phyloP scores from a whole-genome alignment of 331 rosid genomes.

The Stylosanthes scabra region DNA sequence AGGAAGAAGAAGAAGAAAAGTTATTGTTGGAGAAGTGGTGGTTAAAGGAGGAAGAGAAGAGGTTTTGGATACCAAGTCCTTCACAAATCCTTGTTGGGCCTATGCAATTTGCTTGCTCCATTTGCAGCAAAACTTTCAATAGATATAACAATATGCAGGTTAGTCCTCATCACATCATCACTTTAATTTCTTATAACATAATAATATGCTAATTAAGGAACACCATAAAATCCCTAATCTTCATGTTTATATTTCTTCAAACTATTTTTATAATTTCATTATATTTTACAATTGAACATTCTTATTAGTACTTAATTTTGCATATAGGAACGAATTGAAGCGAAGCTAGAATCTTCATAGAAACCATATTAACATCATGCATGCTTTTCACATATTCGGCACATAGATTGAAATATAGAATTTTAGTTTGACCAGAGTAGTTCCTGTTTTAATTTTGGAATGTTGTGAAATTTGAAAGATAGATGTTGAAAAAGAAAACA shows the following conservation, averaged over 20 bases:
- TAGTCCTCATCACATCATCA: no score
- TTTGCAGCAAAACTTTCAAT: conserved; percentile 92
- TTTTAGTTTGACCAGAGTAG: background rate
- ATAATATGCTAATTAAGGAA: no score
- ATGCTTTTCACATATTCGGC: conserved; percentile 18
- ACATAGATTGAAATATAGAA: background rate
- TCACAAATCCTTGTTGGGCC: conserved; percentile 97
- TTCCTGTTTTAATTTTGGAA: background rate
- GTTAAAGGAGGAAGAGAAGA: conserved; percentile 46
- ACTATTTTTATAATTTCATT: no score
- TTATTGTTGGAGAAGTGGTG: conserved; percentile 47
- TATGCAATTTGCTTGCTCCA: conserved; percentile 94
- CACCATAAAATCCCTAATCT: no score
- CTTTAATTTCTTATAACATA: no score
- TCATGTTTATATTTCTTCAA: no score
- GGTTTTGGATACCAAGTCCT: conserved; percentile 98
- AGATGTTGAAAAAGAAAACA: background rate
- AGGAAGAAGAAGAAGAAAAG: conserved; percentile 37
- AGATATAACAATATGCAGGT: conserved; percentile 99
- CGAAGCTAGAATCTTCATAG: no score
- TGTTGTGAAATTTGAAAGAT: background rate
- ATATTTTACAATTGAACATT: no score
- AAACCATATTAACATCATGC: background rate
- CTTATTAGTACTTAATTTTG: no score
- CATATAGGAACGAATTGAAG: no score